phyloP scores from a whole-genome alignment of 2,329 filamentous ascomycete species.

The Calcarisporium arbuscula region DNA sequence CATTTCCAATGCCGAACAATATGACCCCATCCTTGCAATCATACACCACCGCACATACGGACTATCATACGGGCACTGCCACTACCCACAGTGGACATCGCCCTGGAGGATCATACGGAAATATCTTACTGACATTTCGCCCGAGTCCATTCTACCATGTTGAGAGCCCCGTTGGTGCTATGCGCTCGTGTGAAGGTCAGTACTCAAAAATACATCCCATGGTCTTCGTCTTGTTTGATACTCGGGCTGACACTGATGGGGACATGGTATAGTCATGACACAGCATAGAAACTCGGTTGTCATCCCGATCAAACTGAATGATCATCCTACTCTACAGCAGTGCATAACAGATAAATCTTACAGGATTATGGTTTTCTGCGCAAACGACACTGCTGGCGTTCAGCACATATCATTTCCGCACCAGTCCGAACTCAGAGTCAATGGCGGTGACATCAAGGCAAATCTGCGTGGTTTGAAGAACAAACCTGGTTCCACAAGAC shows the following conservation, averaged over 20 bases:
- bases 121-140: constrained; percentile 53
- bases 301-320: constrained; percentile 41
- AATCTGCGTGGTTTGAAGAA: constrained; percentile 94
- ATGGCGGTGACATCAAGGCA: constrained; percentile 80
- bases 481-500: constrained; percentile 88
- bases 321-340: constrained; percentile 44
- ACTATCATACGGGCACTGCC: too few relatives aligned
- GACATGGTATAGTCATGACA: constrained; percentile 46
- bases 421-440: constrained; percentile 88
- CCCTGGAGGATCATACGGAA: constrained; percentile 11
- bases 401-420: constrained; percentile 86
- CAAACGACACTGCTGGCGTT: constrained; percentile 52
- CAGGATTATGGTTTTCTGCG: constrained; percentile 79
- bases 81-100: constrained; percentile 16
- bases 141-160: constrained; percentile 81
- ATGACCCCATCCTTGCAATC: too few relatives aligned
- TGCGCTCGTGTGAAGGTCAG: constrained; percentile 68
- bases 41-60: too few relatives aligned
- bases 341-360: constrained; percentile 56
- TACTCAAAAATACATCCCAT: constrained; percentile 5
- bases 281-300: constrained; percentile 44
- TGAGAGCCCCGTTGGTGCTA: constrained; percentile 54
- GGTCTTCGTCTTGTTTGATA: constrained; percentile 2
- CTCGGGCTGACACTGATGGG: too few relatives aligned
- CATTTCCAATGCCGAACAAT: constrained; percentile 12